These are phyloP conservation scores for Kalmusia sp. DNA, from an alignment of 2,329 filamentous ascomycete genomes.

Conservation along the genomic window DNA sequence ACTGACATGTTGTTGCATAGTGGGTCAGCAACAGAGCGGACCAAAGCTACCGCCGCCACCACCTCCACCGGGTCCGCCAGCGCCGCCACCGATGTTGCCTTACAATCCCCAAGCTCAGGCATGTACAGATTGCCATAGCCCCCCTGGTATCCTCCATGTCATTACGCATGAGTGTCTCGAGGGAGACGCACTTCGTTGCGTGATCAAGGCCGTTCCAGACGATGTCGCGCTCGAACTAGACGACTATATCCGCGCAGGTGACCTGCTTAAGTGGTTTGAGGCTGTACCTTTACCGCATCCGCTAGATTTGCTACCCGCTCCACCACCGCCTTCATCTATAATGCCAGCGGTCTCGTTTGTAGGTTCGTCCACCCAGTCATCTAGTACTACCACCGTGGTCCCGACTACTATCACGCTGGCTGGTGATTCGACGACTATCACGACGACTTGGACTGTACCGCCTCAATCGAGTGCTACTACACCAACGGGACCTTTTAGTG, in stretches of 20 bases:
- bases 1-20: too few species aligned
- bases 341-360: too few species aligned
- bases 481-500: too few species aligned
- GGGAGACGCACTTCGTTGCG: constrained; percentile 15
- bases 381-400: too few species aligned
- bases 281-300: neutral
- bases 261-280: constrained; percentile 8
- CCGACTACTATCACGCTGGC: too few species aligned
- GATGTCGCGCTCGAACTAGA: constrained; percentile 10
- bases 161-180: constrained; percentile 22
- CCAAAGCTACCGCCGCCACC: neutral
- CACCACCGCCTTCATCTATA: too few species aligned
- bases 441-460: too few species aligned
- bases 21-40: neutral
- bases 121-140: neutral
- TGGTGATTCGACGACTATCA: too few species aligned
- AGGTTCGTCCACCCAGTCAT: too few species aligned
- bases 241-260: constrained; percentile 17
- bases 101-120: neutral
- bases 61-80: neutral
- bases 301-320: neutral
- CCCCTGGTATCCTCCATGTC: constrained; percentile 8
- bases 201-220: constrained; percentile 12
- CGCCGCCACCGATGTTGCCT: neutral
- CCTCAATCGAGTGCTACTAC: too few species aligned